Evolutionary conservation across 2,329 filamentous ascomycete genomes (phyloP).

Genomic region (Thielaviopsis euricoi): DNA sequence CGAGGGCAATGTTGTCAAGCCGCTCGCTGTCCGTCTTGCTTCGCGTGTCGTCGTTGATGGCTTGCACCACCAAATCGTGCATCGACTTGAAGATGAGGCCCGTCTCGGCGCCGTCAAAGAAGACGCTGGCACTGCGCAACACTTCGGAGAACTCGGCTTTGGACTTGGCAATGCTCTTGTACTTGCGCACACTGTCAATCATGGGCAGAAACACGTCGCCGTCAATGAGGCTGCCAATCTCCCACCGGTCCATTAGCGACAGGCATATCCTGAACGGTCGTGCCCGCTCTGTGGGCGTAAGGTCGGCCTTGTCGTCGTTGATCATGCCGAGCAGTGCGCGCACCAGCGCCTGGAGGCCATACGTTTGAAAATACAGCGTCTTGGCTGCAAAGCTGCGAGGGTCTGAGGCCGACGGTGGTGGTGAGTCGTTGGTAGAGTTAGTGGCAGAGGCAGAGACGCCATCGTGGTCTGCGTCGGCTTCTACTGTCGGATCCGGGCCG

Average conservation of each 20-base stretch:
- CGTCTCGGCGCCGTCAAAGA: slow-evolving; percentile 95
- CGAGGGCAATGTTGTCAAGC: slow-evolving; percentile 50
- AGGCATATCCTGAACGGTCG: slow-evolving; percentile 82
- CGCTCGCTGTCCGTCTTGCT: slow-evolving; percentile 24
- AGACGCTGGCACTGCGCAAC: slow-evolving; percentile 79
- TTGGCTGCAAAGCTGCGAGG: slow-evolving; percentile 36
- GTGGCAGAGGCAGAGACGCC: slow-evolving; percentile 34
- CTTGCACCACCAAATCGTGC: slow-evolving; percentile 46
- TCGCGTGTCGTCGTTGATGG: slow-evolving; percentile 21
- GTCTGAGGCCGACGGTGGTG: slow-evolving; percentile 25
- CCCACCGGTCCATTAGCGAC: slow-evolving; percentile 96
- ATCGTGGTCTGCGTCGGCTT: slow-evolving; percentile 13
- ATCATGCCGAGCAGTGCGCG: slow-evolving; percentile 66
- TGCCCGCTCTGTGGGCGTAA: slow-evolving; percentile 42
- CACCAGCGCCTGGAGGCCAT: slow-evolving; percentile 59
- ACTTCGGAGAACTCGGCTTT: slow-evolving; percentile 69
- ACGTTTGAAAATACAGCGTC: slow-evolving; percentile 69
- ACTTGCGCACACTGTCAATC: slow-evolving; percentile 62
- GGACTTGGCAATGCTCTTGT: slow-evolving; percentile 46
- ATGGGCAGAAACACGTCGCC: slow-evolving; percentile 78
- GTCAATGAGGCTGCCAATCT: slow-evolving; percentile 80
- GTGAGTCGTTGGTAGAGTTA: slow-evolving; percentile 30
- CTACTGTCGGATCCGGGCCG: slow-evolving; percentile 48
- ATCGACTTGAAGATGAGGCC: slow-evolving; percentile 82
- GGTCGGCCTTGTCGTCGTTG: slow-evolving; percentile 27